phyloP scores from a whole-genome alignment of 257 asterid genomes.

The Solanum peruvianum region DNA sequence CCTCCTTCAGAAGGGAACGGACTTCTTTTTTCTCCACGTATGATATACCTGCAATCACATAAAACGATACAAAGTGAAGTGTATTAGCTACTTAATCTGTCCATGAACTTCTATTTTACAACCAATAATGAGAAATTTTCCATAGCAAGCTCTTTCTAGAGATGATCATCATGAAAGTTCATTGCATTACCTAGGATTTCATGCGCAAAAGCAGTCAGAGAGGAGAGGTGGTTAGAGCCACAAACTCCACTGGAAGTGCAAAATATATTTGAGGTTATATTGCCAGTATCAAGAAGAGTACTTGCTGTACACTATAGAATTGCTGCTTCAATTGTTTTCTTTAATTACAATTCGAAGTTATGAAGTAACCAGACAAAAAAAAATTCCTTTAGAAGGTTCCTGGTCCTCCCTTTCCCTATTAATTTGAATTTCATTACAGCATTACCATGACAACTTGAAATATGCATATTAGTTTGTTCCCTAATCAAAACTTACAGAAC shows the following conservation, averaged over 20 bases:
- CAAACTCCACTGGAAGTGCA: background rate
- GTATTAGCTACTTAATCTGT: background rate
- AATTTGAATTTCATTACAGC: background rate
- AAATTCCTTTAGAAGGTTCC: background rate
- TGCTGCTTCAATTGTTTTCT: background rate
- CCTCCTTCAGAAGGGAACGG: conserved; percentile 75
- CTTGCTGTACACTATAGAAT: background rate
- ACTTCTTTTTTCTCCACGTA: conserved; percentile 89
- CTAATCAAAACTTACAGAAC: background rate
- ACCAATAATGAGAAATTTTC: background rate
- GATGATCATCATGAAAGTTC: background rate
- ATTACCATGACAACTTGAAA: background rate
- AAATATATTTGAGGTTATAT: background rate
- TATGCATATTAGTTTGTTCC: background rate
- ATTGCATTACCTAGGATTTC: background rate
- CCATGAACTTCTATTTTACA: background rate
- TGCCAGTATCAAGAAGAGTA: background rate
- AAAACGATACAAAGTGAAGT: background rate
- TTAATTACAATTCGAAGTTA: background rate
- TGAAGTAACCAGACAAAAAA: background rate
- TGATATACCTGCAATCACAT: conserved; percentile 44
- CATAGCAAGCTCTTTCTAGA: background rate
- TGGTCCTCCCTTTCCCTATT: background rate
- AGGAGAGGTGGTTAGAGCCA: background rate
- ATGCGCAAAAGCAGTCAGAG: background rate